These are phyloP conservation scores for Neofusicoccum umdonicola DNA, from an alignment of 2,329 filamentous ascomycete species.

Conservation along the genomic window DNA sequence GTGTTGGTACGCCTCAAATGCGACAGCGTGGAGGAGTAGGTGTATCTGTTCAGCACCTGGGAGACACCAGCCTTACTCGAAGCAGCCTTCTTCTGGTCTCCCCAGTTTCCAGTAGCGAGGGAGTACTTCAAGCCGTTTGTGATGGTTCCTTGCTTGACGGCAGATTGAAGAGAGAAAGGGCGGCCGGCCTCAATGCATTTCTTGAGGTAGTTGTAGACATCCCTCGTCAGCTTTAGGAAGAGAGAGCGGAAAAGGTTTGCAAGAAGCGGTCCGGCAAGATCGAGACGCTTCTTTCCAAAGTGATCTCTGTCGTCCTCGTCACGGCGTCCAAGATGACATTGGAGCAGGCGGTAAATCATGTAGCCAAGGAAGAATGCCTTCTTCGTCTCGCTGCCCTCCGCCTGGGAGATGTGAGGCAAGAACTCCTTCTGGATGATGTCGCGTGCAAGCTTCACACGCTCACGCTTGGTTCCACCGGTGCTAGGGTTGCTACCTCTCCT, in stretches of 20 bases:
- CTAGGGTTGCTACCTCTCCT: constrained; percentile 67
- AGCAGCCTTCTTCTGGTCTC: constrained; percentile 97
- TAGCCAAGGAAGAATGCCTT: constrained; percentile 99
- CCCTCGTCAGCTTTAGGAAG: constrained; percentile 85
- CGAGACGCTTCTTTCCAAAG: constrained; percentile 96
- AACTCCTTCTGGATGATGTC: constrained; percentile 98
- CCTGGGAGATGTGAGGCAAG: constrained; percentile 92
- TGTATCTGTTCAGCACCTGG: constrained; percentile 96
- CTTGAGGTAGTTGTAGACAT: constrained; percentile 87
- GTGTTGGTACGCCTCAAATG: constrained; percentile 98
- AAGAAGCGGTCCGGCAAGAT: constrained; percentile 88
- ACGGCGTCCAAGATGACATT: constrained; percentile 86
- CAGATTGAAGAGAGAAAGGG: constrained; percentile 87
- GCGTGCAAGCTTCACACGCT: constrained; percentile 86
- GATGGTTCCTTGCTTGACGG: constrained; percentile 85
- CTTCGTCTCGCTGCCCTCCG: constrained; percentile 87
- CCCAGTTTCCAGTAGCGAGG: constrained; percentile 97
- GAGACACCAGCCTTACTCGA: constrained; percentile 95
- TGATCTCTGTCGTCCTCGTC: constrained; percentile 98
- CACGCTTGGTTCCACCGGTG: constrained; percentile 72
- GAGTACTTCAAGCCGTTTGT: constrained; percentile 96
- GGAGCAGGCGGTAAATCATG: constrained; percentile 94
- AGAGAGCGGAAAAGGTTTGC: constrained; percentile 95
- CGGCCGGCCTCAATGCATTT: constrained; percentile 85
- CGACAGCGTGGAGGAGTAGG: constrained; percentile 92